A percentile compares a stretch with the other conserved stretches of the same genome.
Conservation (phyloP, 257 asterid species). For the Petrea volubilis region DNA sequence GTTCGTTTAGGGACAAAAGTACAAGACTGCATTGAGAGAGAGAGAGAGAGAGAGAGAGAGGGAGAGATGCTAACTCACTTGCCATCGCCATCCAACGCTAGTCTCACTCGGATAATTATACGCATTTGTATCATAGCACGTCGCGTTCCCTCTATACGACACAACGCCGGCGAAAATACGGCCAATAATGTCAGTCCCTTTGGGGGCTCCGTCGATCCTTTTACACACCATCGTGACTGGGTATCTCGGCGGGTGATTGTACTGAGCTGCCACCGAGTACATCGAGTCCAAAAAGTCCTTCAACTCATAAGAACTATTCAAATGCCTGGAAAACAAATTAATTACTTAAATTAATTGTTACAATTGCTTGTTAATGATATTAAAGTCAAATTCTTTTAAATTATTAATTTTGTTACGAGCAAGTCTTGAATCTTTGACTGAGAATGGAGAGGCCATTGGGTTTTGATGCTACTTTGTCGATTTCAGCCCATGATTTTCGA, state of each 20-base stretch:
- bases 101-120: conserved; percentile 29
- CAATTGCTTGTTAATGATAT: too few relatives aligned
- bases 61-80: too few relatives aligned
- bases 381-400: not conserved
- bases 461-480: conserved; percentile 56
- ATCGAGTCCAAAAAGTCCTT: conserved; percentile 42
- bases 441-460: conserved; percentile 56
- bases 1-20: too few relatives aligned
- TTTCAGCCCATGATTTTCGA: conserved; percentile 62
- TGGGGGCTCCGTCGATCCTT: conserved; percentile 54
- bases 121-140: conserved; percentile 34
- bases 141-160: conserved; percentile 20
- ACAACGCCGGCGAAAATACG: conserved; percentile 50
- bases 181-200: conserved; percentile 41
- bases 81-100: conserved; percentile 65
- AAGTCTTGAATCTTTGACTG: conserved; percentile 50
- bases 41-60: too few relatives aligned
- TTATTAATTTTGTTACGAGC: conserved; percentile 58
- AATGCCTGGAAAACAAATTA: conserved; percentile 31
- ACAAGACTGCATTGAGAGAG: too few relatives aligned
- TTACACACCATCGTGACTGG: conserved; percentile 53
- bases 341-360: not conserved
- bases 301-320: conserved; percentile 37
- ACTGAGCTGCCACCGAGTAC: conserved; percentile 56
- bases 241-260: conserved; percentile 42